Evolutionary conservation across 352 stramenopile species (phyloP).

Genomic region (Phytophthora ohioensis): DNA sequence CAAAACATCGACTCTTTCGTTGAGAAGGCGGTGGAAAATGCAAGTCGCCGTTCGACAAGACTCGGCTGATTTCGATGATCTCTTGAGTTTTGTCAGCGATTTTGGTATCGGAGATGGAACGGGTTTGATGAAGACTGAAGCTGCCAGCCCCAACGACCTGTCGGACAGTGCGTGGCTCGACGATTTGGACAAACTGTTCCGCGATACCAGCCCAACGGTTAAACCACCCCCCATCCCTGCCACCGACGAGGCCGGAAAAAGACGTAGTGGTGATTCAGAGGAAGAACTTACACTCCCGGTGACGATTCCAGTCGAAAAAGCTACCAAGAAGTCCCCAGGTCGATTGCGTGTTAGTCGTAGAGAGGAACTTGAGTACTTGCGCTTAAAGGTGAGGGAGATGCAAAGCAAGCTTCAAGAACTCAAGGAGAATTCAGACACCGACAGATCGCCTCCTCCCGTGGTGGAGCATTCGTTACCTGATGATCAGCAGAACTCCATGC

Average conservation of each 20-base stretch:
- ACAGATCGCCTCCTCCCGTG: not conserved
- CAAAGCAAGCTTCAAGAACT: constrained; percentile 34
- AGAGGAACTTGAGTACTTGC: constrained; percentile 37
- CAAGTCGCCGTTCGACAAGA: constrained; percentile 18
- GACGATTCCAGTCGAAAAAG: not conserved
- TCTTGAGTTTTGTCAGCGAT: constrained; percentile 17
- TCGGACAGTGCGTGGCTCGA: constrained; percentile 18
- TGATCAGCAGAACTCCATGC: not conserved
- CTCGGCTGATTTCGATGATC: constrained; percentile 18
- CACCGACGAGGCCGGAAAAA: not conserved
- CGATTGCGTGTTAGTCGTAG: constrained; percentile 25
- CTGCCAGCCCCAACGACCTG: not conserved
- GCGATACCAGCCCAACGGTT: not conserved
- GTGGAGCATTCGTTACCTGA: not conserved
- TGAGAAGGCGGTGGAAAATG: not conserved
- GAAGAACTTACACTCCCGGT: not conserved
- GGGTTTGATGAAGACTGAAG: not conserved
- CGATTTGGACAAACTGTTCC: constrained; percentile 14
- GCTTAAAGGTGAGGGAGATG: constrained; percentile 41
- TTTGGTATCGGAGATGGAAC: not conserved
- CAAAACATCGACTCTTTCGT: not conserved
- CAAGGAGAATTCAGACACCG: constrained; percentile 12
- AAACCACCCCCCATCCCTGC: not conserved
- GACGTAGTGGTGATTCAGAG: not conserved
- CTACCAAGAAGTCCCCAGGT: constrained; percentile 1